Conservation (phyloP, 2,329 filamentous ascomycete genomes). For the Aspergillus amoenus region DNA sequence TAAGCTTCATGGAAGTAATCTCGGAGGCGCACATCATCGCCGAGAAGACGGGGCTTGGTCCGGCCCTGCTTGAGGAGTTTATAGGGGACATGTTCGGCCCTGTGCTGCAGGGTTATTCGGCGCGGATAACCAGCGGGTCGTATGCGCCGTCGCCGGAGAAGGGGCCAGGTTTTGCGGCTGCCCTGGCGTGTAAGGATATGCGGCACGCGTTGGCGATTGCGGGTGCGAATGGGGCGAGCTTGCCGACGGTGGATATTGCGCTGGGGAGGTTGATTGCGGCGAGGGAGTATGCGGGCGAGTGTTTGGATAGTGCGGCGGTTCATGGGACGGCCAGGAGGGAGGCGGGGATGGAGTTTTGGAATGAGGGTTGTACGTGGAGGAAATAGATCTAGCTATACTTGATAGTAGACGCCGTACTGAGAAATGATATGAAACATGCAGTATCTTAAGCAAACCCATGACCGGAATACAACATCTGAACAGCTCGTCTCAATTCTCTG, state of each 20-base stretch:
- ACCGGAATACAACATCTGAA: no score
- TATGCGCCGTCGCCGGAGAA: conserved; percentile 18
- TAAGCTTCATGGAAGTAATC: conserved; percentile 51
- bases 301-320: not conserved
- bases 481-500: no score
- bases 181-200: conserved; percentile 18
- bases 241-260: not conserved
- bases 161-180: conserved; percentile 15
- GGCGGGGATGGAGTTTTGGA: not conserved
- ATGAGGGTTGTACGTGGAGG: not conserved
- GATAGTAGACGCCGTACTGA: no score
- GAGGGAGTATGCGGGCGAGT: not conserved
- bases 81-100: conserved; percentile 21
- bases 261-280: not conserved
- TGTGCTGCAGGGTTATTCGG: conserved; percentile 16
- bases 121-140: conserved; percentile 19
- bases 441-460: no score
- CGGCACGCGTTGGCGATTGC: conserved; percentile 12
- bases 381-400: no score
- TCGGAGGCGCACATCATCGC: conserved; percentile 53
- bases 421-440: no score
- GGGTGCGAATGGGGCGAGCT: not conserved
- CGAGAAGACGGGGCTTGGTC: conserved; percentile 45
- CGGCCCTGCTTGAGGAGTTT: conserved; percentile 44
- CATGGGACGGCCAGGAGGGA: not conserved